Base-by-base conservation (phyloP, 1,284 basidiomycete genomes). In the Trichosporon sp. region DNA sequence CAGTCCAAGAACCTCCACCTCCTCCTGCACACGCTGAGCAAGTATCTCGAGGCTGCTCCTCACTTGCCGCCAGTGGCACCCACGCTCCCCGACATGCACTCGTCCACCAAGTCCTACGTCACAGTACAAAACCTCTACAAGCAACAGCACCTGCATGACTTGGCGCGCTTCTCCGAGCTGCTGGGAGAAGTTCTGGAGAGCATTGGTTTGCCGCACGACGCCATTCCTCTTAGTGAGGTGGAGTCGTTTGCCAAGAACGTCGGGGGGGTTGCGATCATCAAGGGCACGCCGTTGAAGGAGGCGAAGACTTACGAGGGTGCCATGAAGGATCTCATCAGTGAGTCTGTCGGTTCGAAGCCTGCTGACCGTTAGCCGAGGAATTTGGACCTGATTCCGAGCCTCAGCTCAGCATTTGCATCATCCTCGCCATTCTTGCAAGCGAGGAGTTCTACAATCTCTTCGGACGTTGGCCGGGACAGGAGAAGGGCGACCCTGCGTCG, bases 31-130 rank as follows among this genome's bases (percentile, higher is more conserved):
- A 91, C 95, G 0, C 87, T 99, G 38, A 86, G 88, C 43, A 83
- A 87, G 48, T 89, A 86, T 72, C 48, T 84, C 73, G 46, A 81
- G 83, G 40, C 86, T 86, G 73, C 75, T 83, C 86, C 79, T 0
- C 70, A 77, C 21, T 87, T 89, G 10, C 81, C 89, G 4, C 91
- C 91, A 0, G 84, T 91, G 14, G 86, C 88, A 0, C 86, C 89
- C 1, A 88, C 92, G 0, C 86, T 99, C 1, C 96, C 96, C 0
- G 96, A 99, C 84, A 98, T 99, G 93, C 96, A 97, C 81, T 91
- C 96, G 3, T 91, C 91, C 76, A 97, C 96, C 0, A 82, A 86
- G 48, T 89, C 88, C 70, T 99, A 98, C 80, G 78, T 85, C 68
- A 74, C 77, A 4, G 76, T 85, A 4, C 83, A 85, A 69, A 81